Evolutionary conservation across 768 basidiomycete genomes (phyloP), one percentile per base, ranked within the genome.

Genomic region (Rhizopogon rudus): DNA sequence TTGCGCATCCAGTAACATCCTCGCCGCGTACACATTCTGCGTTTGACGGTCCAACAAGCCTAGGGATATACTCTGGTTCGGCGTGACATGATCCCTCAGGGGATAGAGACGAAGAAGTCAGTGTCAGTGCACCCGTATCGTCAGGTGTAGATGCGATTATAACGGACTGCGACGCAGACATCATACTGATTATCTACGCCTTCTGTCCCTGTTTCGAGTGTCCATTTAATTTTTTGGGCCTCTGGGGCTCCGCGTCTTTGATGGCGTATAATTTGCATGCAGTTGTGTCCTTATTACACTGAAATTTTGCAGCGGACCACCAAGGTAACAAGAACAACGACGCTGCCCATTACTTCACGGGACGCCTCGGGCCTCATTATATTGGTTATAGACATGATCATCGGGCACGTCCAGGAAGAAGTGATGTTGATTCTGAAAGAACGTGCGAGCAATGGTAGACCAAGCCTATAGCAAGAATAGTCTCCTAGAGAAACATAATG

Each of bases 231-330:
- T 37, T 1, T 58, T 57, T 44, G 56, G 62, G 16, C 48, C 52
- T 33, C 35, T 14, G 13, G 63, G 41, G 62, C 33, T 58, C 55
- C 16, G 61, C 42, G 25, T 61, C 56, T 29, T 35, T 61, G 13
- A 54, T 60, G 12, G 55, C 57, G 31, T 61, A 60, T 33, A 61
- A 58, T 53, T 49, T 55, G 0, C 37, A 61, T 9, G 63, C 58
- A 14, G 33, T 55, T 37, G 49, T 53, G 22, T 49, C 22, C 53
- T 28, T 61, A 57, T 52, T 60, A 57, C 6, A 9, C 17, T 3
- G 20, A 14, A 14, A 35, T 0, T 37, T 16, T 49, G 14, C 14
- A 9, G 14, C 14, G 17, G 14, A 25, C 20, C 31, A 16, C 46
- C 3, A 37, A 33, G 10, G 20, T 46, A 33, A 13, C 33, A 35